Percentiles rank a stretch among this genome's conserved stretches.
Evolutionary conservation across 352 stramenopile genomes (phyloP).

Genomic region (Elongisporangium undulatum): DNA sequence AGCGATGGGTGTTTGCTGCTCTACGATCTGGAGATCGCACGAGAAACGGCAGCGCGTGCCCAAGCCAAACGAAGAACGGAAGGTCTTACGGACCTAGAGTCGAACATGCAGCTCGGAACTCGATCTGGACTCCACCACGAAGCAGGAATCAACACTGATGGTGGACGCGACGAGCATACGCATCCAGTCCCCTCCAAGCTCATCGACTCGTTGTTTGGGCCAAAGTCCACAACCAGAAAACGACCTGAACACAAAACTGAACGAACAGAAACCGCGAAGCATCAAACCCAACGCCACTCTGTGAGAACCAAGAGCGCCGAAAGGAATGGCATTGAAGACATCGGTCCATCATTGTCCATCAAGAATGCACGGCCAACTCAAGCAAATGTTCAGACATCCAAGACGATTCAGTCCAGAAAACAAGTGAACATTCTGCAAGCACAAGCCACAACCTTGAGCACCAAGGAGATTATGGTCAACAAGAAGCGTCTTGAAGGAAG

Average conservation of each 20-base stretch:
- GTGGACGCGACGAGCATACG: constrained; percentile 5
- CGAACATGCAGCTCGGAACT: constrained; percentile 28
- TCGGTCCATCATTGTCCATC: no score
- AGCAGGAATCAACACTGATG: no score
- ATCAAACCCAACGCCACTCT: no score
- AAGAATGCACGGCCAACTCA: no score
- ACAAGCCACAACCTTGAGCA: constrained; percentile 1
- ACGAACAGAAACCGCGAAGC: no score
- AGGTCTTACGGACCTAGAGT: constrained; percentile 36
- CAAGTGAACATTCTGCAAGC: constrained; percentile 4
- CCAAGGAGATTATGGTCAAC: constrained; percentile 53
- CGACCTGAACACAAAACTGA: no score
- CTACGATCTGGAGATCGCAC: constrained; percentile 77
- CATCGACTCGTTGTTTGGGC: constrained; percentile 70
- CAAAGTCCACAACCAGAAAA: constrained; percentile 5
- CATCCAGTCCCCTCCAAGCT: constrained; percentile 59
- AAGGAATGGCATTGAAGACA: no score
- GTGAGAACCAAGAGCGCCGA: no score
- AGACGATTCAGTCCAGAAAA: not conserved
- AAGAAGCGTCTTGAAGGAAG: constrained; percentile 53
- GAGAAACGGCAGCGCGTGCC: constrained; percentile 43
- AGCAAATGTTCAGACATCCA: no score
- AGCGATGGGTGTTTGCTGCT: constrained; percentile 78
- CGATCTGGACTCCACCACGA: constrained; percentile 26
- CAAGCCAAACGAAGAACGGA: constrained; percentile 32